Percentiles rank a stretch among this genome's conserved stretches.
phyloP scores from a whole-genome alignment of 2,329 filamentous ascomycete species.

The Trichoderma polysporum region DNA sequence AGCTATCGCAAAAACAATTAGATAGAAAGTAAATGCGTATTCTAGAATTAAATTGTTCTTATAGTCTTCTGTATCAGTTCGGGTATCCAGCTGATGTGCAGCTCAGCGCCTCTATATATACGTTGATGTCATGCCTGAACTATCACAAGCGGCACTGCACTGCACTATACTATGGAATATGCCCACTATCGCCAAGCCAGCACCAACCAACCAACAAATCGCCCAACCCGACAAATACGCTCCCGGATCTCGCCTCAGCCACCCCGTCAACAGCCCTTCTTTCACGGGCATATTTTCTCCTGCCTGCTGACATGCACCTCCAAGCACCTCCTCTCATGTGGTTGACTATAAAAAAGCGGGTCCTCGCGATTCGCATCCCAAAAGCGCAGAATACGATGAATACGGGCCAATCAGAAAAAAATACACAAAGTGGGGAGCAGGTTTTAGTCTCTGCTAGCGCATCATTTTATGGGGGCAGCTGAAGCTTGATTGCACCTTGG shows the following conservation, averaged over 20 bases:
- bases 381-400: conserved; percentile 32
- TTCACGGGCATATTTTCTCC: not conserved
- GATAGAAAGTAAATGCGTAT: too few species aligned
- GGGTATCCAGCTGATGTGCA: not conserved
- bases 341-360: not conserved
- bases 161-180: not conserved
- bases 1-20: not conserved
- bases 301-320: not conserved
- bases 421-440: not conserved
- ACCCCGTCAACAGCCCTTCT: not conserved
- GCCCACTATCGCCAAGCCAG: not conserved
- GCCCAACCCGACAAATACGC: conserved; percentile 9
- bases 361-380: not conserved
- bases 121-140: not conserved
- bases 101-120: not conserved
- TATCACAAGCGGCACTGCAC: too few species aligned
- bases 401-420: conserved; percentile 27
- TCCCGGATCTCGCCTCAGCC: not conserved
- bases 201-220: not conserved
- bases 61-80: too few species aligned
- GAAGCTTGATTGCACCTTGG: conserved; percentile 2
- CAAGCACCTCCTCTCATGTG: not conserved
- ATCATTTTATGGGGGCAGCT: not conserved
- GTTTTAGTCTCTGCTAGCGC: not conserved
- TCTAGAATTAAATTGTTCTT: not conserved